Evolutionary conservation across 305 asterid genomes (phyloP).

Genomic region (Nicotiana rustica): DNA sequence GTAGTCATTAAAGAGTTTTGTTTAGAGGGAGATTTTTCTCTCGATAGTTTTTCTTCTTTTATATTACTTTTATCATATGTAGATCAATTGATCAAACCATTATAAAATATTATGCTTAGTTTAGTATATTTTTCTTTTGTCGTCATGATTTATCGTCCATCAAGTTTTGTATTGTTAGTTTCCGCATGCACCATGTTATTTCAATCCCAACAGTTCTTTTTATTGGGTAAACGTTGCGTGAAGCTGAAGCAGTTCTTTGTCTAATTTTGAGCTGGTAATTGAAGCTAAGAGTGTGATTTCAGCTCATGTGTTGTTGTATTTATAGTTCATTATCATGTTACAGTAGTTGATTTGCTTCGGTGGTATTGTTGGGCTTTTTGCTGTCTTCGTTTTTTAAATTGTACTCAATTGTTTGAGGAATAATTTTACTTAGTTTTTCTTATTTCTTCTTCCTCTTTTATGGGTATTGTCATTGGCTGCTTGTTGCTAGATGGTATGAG

Average conservation of each 20-base stretch:
- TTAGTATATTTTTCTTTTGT: too few relatives aligned
- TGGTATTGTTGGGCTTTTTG: background rate
- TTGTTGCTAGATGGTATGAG: conserved; percentile 35
- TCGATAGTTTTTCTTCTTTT: too few relatives aligned
- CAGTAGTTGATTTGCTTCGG: background rate
- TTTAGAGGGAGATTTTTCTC: too few relatives aligned
- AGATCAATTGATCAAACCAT: too few relatives aligned
- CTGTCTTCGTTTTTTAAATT: too few relatives aligned
- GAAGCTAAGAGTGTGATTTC: background rate
- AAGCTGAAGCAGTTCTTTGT: background rate
- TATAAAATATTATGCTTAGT: too few relatives aligned
- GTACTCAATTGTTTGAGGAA: background rate
- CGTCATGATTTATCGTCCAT: too few relatives aligned
- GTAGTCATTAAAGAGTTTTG: too few relatives aligned
- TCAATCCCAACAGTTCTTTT: too few relatives aligned
- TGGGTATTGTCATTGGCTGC: conserved; percentile 41
- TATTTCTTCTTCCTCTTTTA: conserved; percentile 36
- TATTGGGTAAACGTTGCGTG: background rate
- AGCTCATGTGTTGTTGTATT: background rate
- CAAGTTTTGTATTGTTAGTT: too few relatives aligned
- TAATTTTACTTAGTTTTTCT: background rate
- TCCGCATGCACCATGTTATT: too few relatives aligned
- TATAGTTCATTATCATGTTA: background rate
- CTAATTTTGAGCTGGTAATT: conserved; percentile 27
- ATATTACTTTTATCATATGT: too few relatives aligned